A percentile compares a stretch with the other conserved stretches of the same genome.
These are phyloP conservation scores for Alternaria gaisen DNA, from an alignment of 2,329 filamentous ascomycete genomes.

Conservation along the genomic window DNA sequence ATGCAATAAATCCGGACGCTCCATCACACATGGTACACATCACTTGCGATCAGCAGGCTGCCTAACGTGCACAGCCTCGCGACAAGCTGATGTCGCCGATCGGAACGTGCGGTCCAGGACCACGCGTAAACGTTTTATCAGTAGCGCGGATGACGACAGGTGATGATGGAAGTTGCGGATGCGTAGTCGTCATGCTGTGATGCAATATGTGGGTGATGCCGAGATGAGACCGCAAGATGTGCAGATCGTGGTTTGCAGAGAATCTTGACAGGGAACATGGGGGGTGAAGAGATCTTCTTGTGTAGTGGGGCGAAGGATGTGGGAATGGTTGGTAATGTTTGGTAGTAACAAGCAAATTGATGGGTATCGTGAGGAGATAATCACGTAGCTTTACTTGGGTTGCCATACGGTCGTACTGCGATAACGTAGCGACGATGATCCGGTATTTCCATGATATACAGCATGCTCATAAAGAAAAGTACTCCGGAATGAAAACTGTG, in stretches of 20 bases:
- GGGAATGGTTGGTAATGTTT: not conserved
- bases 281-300: not conserved
- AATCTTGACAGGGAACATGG: not conserved
- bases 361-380: not conserved
- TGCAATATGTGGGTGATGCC: conserved; percentile 1
- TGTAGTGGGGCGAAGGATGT: not conserved
- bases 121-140: not conserved
- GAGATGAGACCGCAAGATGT: conserved; percentile 7
- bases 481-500: not conserved
- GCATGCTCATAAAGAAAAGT: not conserved
- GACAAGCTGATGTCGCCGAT: not conserved
- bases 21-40: not conserved
- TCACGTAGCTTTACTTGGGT: not conserved
- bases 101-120: not conserved
- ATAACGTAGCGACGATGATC: not conserved
- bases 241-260: not conserved
- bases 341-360: not conserved
- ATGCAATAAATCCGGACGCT: not conserved
- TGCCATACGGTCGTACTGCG: not conserved
- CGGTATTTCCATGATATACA: not conserved
- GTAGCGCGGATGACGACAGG: not conserved
- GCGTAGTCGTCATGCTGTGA: conserved; percentile 2
- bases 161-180: not conserved
- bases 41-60: not conserved
- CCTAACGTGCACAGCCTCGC: not conserved